Evolutionary conservation across 139 green algal genomes (phyloP), one percentile per base, ranked within the genome.

Genomic region (Haematococcus sp.): DNA sequence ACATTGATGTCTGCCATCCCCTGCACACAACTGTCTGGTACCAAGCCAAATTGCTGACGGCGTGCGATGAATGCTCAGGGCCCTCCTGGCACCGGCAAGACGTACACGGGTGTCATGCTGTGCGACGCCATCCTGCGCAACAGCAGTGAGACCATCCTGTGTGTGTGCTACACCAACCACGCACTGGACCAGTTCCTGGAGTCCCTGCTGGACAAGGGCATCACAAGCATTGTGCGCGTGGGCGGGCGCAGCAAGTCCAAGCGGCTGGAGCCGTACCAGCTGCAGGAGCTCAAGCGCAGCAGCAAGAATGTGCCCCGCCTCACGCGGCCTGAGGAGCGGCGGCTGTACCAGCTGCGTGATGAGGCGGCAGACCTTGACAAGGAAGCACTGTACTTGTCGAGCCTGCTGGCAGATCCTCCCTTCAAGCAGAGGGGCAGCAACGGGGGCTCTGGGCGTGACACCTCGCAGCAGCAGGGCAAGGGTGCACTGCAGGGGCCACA

Each of bases 111-210:
- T 74, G 46, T 75, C 35, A 52, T 88, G 43, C 68, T 93, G 43
- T 71, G 68, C 49, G 90, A 91, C 43, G 76, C 78, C 3, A 68
- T 80, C 25, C 23, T 84, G 63, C 71, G 75, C 58, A 64, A 33
- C 61, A 83, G 76, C 70, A 11, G 31, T 2, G 73, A 78, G 60
- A 84, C 75, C 35, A 89, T 94, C 46, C 81, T 94, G 61, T 85
- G 81, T 63, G 79, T 93, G 19, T 90, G 84, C 71, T 91, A 89
- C 78, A 94, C 90, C n/a, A 94, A 94, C 76, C 90, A 94, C 64
- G 90, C 90, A 17, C 77, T 95, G 63, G 90, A 95, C 52, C 59
- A 74, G 66, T 92, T 94, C 59, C 78, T 94, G 63, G 85, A 91
- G 68, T 78, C 79, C 2, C 74, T 95, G 40, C 58, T 94, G 19